A percentile compares a stretch with the other conserved stretches of the same genome.
Conservation (phyloP, 1,284 basidiomycete genomes). For the Anthracocystis panici-leucophaei region DNA sequence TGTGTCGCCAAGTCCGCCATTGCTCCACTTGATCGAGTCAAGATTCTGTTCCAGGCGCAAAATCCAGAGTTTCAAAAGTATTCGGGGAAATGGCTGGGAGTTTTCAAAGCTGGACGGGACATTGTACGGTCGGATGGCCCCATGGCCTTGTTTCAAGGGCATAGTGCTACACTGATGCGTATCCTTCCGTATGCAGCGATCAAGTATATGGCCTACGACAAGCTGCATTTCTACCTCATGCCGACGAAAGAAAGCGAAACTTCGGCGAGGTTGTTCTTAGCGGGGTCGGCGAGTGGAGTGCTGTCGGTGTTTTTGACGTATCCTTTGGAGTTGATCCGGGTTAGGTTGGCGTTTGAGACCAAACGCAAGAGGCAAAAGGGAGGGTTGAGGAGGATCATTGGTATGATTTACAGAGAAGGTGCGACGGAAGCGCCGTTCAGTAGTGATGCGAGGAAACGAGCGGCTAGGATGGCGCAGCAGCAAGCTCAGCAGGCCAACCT, state of each 20-base stretch:
- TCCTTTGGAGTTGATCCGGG: constrained; percentile 92
- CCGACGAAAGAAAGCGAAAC: constrained; percentile 84
- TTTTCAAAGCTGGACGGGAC: constrained; percentile 81
- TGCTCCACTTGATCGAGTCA: constrained; percentile 96
- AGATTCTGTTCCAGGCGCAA: constrained; percentile 97
- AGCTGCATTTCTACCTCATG: constrained; percentile 83
- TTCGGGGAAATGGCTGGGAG: constrained; percentile 85
- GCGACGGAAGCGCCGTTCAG: constrained; percentile 64
- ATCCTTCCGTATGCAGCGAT: constrained; percentile 95
- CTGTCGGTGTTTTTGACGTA: constrained; percentile 92
- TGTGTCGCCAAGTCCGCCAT: constrained; percentile 97
- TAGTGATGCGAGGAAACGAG: constrained; percentile 57
- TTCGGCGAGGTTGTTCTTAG: constrained; percentile 83
- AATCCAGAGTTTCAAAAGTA: constrained; percentile 95
- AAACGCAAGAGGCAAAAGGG: constrained; percentile 70
- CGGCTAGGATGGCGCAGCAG: constrained; percentile 74
- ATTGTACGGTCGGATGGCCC: constrained; percentile 82
- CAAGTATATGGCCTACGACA: constrained; percentile 98
- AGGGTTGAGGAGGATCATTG: constrained; percentile 55
- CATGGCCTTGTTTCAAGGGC: constrained; percentile 90
- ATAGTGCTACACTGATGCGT: constrained; percentile 83
- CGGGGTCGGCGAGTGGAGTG: constrained; percentile 88
- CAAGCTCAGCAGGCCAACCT: constrained; percentile 69
- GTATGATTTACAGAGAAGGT: constrained; percentile 66
- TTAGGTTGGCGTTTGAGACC: constrained; percentile 92